Percentiles rank a stretch among this genome's conserved stretches.
These are phyloP conservation scores for Ustanciosporium gigantosporum DNA, from an alignment of 1,284 basidiomycete species.

Conservation along the genomic window DNA sequence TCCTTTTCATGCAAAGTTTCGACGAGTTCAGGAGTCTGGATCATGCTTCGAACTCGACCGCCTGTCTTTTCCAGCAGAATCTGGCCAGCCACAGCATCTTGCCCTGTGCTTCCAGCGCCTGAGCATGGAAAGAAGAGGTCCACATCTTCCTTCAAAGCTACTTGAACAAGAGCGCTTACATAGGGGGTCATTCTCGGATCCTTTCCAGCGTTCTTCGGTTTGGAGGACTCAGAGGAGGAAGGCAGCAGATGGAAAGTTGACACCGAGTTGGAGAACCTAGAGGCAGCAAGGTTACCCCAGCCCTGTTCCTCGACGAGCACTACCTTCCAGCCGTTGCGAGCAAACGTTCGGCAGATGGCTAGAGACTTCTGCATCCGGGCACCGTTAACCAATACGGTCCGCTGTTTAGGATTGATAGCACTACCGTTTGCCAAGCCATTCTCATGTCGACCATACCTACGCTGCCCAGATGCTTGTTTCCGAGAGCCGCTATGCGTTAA, in stretches of 20 bases:
- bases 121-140: slow-evolving; percentile 63
- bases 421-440: not conserved
- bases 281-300: slow-evolving; percentile 62
- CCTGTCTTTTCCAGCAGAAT: slow-evolving; percentile 46
- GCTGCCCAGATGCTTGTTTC: not conserved
- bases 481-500: slow-evolving; percentile 8
- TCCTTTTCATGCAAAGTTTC: slow-evolving; percentile 62
- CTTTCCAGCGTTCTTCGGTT: not conserved
- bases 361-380: slow-evolving; percentile 63
- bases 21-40: slow-evolving; percentile 62
- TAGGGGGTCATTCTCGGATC: slow-evolving; percentile 39
- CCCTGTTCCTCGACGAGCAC: slow-evolving; percentile 62
- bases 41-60: slow-evolving; percentile 55
- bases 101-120: slow-evolving; percentile 62
- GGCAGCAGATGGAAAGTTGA: slow-evolving; percentile 42
- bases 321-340: slow-evolving; percentile 62
- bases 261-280: slow-evolving; percentile 61
- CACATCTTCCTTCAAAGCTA: slow-evolving; percentile 57
- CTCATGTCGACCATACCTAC: too few relatives aligned
- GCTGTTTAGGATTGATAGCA: not conserved
- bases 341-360: slow-evolving; percentile 62
- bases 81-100: slow-evolving; percentile 61
- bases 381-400: slow-evolving; percentile 62
- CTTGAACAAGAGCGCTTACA: slow-evolving; percentile 50
- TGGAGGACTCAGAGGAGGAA: slow-evolving; percentile 4